A percentile compares a stretch with the other conserved stretches of the same genome.
These are phyloP conservation scores for Gossypium herbaceum DNA, from an alignment of 345 rosid species.

Conservation along the genomic window DNA sequence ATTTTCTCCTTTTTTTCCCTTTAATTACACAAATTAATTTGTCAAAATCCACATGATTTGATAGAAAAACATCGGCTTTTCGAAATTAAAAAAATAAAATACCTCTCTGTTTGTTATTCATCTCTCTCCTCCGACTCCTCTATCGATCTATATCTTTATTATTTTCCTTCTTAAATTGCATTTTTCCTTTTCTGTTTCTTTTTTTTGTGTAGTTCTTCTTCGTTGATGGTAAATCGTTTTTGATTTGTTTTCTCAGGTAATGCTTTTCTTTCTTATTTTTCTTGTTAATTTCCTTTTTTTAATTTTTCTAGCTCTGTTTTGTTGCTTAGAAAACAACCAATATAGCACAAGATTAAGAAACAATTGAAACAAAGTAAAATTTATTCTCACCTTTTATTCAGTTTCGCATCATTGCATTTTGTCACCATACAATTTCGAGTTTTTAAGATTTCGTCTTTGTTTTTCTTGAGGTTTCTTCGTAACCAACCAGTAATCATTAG, in stretches of 20 bases:
- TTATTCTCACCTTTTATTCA: neutral
- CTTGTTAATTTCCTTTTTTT: neutral
- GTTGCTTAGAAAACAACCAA: constrained; percentile 15
- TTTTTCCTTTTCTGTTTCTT: neutral
- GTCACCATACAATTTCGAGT: neutral
- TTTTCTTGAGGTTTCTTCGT: constrained; percentile 18
- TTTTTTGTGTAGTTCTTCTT: constrained; percentile 11
- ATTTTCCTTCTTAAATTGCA: neutral
- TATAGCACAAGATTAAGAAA: neutral
- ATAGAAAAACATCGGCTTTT: neutral
- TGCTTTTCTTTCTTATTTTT: neutral
- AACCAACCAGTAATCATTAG: constrained; percentile 11
- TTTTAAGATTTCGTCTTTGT: neutral
- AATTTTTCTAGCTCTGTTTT: constrained; percentile 19
- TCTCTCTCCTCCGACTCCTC: neutral
- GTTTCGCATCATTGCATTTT: neutral
- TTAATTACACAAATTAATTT: neutral
- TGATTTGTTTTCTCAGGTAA: constrained; percentile 22
- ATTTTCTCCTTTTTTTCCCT: neutral
- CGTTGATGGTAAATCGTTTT: constrained; percentile 44
- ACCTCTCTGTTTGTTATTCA: neutral
- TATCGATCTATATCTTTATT: neutral
- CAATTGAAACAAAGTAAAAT: neutral
- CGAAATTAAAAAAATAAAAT: neutral
- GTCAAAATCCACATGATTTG: neutral